Evolutionary conservation across 2,329 filamentous ascomycete genomes (phyloP).

Genomic region (Penicillium sp.): DNA sequence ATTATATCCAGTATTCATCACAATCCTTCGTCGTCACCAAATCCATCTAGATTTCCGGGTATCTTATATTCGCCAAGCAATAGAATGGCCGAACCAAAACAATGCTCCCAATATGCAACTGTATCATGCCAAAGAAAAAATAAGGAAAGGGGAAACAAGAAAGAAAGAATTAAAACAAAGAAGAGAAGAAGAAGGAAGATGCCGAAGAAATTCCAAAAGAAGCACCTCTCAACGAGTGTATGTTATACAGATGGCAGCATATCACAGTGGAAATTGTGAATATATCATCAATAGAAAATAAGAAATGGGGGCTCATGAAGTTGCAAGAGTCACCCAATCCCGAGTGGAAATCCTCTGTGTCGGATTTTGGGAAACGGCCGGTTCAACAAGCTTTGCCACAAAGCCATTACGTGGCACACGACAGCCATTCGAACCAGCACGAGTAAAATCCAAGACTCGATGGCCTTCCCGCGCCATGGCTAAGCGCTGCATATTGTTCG

Average conservation of each 20-base stretch:
- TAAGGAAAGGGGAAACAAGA: constrained; percentile 1
- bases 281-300: background rate
- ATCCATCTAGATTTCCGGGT: constrained; percentile 10
- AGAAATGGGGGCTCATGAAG: constrained; percentile 11
- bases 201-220: background rate
- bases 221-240: background rate
- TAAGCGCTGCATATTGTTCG: constrained; percentile 45
- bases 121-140: constrained; percentile 9
- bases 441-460: constrained; percentile 46
- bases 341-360: constrained; percentile 35
- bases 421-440: constrained; percentile 41
- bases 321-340: constrained; percentile 38
- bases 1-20: background rate
- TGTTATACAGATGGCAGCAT: background rate
- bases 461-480: constrained; percentile 51
- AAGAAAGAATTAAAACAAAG: background rate
- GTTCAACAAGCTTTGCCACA: constrained; percentile 45
- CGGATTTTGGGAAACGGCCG: constrained; percentile 46
- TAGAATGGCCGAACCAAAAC: constrained; percentile 4
- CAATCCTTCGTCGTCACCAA: background rate
- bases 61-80: constrained; percentile 18
- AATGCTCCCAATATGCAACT: constrained; percentile 14
- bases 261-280: background rate
- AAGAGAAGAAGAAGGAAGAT: background rate
- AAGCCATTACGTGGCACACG: constrained; percentile 47